phyloP scores from a whole-genome alignment of 805 yeast genomes.

The Wickerhamiella dianesei region DNA sequence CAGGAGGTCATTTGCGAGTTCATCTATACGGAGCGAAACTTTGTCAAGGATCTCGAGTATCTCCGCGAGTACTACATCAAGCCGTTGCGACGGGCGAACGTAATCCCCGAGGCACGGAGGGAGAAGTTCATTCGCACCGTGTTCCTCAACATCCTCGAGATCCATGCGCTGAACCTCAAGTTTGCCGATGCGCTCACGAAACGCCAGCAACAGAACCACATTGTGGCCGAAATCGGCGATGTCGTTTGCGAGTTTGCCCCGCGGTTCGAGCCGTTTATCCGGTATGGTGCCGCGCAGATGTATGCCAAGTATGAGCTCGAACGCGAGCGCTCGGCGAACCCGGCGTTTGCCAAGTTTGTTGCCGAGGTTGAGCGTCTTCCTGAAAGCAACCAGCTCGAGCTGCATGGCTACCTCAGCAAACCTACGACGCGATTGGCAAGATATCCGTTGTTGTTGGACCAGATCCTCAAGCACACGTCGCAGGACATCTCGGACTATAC shows the following conservation, averaged over 20 bases:
- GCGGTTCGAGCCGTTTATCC: conserved; percentile 79
- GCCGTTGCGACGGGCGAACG: conserved; percentile 74
- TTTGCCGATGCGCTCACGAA: conserved; percentile 81
- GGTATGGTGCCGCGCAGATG: conserved; percentile 87
- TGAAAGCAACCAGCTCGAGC: conserved; percentile 78
- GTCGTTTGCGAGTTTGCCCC: conserved; percentile 72
- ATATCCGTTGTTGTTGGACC: conserved; percentile 71
- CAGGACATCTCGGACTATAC: conserved; percentile 62
- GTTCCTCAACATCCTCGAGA: conserved; percentile 78
- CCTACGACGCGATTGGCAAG: conserved; percentile 95
- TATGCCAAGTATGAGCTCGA: conserved; percentile 93
- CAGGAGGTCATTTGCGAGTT: conserved; percentile 94
- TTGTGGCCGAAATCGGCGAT: conserved; percentile 78
- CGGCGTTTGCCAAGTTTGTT: conserved; percentile 83
- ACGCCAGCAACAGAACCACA: conserved; percentile 74
- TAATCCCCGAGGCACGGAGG: conserved; percentile 76
- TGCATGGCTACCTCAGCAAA: conserved; percentile 83
- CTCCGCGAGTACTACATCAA: conserved; percentile 87
- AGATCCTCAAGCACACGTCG: conserved; percentile 68
- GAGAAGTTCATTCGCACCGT: conserved; percentile 87
- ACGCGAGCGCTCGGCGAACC: conserved; percentile 79
- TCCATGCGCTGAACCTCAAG: conserved; percentile 66
- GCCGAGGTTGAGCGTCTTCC: conserved; percentile 79
- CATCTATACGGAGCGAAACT: conserved; percentile 85
- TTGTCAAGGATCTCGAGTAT: conserved; percentile 87